These are phyloP conservation scores for Xylaria acuta DNA, from an alignment of 495 filamentous ascomycete species.

Conservation along the genomic window DNA sequence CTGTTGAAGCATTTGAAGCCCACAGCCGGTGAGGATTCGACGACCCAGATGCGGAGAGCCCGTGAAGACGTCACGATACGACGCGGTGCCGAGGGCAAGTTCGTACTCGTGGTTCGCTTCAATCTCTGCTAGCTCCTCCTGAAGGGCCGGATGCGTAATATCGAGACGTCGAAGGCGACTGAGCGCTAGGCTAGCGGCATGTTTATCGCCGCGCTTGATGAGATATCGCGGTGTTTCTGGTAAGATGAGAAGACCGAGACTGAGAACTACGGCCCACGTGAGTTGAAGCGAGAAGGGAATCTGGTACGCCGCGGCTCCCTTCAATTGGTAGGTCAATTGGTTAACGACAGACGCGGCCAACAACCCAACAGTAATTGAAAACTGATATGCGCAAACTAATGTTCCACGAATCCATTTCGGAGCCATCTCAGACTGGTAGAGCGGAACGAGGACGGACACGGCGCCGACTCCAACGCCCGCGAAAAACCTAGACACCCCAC, in stretches of 20 bases:
- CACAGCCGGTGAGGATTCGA: conserved; percentile 61
- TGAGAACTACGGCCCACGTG: conserved; percentile 79
- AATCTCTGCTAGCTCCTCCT: conserved; percentile 86
- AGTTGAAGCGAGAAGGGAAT: conserved; percentile 89
- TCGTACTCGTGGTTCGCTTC: conserved; percentile 90
- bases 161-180: conserved; percentile 78
- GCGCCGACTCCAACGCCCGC: conserved; percentile 87
- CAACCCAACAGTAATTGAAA: conserved; percentile 86
- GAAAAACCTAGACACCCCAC: conserved; percentile 53
- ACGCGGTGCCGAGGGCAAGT: conserved; percentile 72
- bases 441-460: conserved; percentile 79
- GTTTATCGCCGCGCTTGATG: conserved; percentile 76
- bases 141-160: conserved; percentile 72
- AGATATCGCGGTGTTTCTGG: conserved; percentile 90
- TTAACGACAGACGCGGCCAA: conserved; percentile 84
- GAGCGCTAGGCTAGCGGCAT: conserved; percentile 73
- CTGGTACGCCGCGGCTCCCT: conserved; percentile 72
- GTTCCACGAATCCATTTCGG: conserved; percentile 92
- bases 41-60: conserved; percentile 64
- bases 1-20: conserved; percentile 66
- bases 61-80: conserved; percentile 74
- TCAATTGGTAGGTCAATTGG: conserved; percentile 71
- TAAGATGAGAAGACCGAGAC: conserved; percentile 73
- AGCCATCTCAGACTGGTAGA: conserved; percentile 90
- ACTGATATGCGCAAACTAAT: conserved; percentile 89